Percentiles rank a stretch among this genome's conserved stretches.
These are phyloP conservation scores for Globisporangium takayamanum DNA, from an alignment of 352 stramenopile genomes.

Conservation along the genomic window DNA sequence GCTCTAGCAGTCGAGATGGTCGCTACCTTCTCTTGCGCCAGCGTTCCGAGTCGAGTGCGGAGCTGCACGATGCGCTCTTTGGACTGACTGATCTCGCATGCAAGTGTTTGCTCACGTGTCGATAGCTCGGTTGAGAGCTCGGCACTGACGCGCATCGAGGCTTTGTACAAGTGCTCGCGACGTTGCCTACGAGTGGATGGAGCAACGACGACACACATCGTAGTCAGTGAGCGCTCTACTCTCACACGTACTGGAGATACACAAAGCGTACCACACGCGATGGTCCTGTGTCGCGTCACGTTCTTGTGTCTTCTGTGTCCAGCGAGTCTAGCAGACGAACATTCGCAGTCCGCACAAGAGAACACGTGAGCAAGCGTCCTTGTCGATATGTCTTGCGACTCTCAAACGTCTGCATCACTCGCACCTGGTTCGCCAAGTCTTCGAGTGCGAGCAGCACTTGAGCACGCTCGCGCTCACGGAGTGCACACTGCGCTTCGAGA, in stretches of 20 bases:
- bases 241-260: background rate
- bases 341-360: background rate
- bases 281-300: background rate
- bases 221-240: too few species aligned
- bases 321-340: background rate
- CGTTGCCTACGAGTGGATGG: constrained; percentile 14
- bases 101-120: constrained; percentile 1
- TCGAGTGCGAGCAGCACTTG: constrained; percentile 12
- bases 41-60: constrained; percentile 8
- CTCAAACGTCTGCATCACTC: background rate
- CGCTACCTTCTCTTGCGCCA: constrained; percentile 20
- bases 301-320: background rate
- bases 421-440: constrained; percentile 20
- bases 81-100: background rate
- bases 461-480: constrained; percentile 4
- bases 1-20: too few species aligned
- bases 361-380: background rate
- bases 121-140: constrained; percentile 7
- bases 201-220: background rate
- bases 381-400: background rate
- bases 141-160: constrained; percentile 9
- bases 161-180: constrained; percentile 19
- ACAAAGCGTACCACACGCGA: background rate
- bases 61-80: background rate
- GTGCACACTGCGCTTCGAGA: background rate